These are phyloP conservation scores for Bondarzewia mesenterica DNA, from an alignment of 1,284 basidiomycete species.

Conservation along the genomic window DNA sequence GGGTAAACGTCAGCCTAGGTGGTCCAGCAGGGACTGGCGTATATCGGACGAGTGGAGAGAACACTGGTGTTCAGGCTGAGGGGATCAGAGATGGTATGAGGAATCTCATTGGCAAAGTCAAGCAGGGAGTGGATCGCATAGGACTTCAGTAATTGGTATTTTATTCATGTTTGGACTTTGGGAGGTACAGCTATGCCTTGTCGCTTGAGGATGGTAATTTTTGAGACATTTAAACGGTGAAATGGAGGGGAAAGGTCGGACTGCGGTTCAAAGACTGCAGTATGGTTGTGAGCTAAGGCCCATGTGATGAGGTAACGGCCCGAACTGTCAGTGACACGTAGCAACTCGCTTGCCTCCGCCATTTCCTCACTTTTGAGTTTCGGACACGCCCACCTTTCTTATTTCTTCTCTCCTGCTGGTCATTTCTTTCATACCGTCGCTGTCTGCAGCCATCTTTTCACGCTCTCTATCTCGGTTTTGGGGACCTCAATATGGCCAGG, in stretches of 20 bases:
- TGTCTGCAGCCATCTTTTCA: slow-evolving; percentile 17
- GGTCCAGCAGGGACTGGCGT: slow-evolving; percentile 75
- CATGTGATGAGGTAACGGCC: slow-evolving; percentile 6
- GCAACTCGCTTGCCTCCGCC: background rate
- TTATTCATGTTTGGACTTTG: background rate
- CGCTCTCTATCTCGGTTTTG: slow-evolving; percentile 13
- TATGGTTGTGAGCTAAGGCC: background rate
- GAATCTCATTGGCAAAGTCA: slow-evolving; percentile 81
- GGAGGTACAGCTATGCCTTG: too few species aligned
- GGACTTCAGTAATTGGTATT: slow-evolving; percentile 20
- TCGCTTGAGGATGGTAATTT: too few species aligned
- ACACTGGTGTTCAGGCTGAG: slow-evolving; percentile 70
- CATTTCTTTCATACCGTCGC: slow-evolving; percentile 19
- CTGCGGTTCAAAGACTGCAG: background rate
- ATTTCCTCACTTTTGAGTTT: background rate
- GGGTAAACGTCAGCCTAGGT: slow-evolving; percentile 87
- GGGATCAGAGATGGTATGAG: slow-evolving; percentile 81
- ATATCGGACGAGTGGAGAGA: slow-evolving; percentile 70
- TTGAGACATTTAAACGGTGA: too few species aligned
- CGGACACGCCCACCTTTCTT: background rate
- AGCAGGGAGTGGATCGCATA: slow-evolving; percentile 80
- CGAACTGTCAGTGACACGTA: slow-evolving; percentile 8
- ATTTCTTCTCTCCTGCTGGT: background rate
- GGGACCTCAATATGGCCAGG: slow-evolving; percentile 43
- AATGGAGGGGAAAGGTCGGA: background rate